Base-by-base conservation (phyloP, 78 protist genomes). In the Protostelium mycophagum region DNA sequence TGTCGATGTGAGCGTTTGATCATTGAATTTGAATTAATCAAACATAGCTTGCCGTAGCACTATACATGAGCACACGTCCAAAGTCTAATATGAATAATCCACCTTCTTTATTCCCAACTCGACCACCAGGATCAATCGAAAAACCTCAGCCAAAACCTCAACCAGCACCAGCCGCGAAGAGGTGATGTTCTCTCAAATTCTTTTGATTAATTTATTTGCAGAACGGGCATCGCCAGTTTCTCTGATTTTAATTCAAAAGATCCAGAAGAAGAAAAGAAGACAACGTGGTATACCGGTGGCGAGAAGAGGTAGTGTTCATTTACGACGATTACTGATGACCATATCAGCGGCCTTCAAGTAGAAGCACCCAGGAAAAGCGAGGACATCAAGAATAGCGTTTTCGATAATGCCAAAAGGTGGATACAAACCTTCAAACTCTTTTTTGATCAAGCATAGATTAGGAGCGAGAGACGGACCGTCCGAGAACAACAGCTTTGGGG, bases 211-310 rank as follows among this genome's bases (percentile, higher is more conserved):
- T 5, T 25, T 51, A n/a, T n/a, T n/a, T n/a, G n/a, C 16, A 51
- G 73, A 51, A 51, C 73, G 31, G 73, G 73, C 5, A 51, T 51
- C 73, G 73, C 73, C 16, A 16, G 73, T 5, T 51, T 51, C 73
- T 51, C 73, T 88, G 88, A 88, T 88, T 84, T 84, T 85, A 51
- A 88, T 34, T 87, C 87, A n/a, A 91, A 91, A 35, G 94, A 89
- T 10, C 89, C 87, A 29, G 95, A 92, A 0, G 91, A 93, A 63
- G 93, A 87, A 28, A 90, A 90, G 83, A 85, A 92, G 29, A 91
- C 89, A 85, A 90, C 38, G 34, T 93, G 89, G 63, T 93, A 89
- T 83, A 85, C 95, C 0, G 95, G 95, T 35, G 95, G 95, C 63
- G 92, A 90, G 39, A 90, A 93, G 88, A 89, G 90, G 95, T 89